phyloP scores from a whole-genome alignment of 495 filamentous ascomycete species.

The Trichoderma reesei region DNA sequence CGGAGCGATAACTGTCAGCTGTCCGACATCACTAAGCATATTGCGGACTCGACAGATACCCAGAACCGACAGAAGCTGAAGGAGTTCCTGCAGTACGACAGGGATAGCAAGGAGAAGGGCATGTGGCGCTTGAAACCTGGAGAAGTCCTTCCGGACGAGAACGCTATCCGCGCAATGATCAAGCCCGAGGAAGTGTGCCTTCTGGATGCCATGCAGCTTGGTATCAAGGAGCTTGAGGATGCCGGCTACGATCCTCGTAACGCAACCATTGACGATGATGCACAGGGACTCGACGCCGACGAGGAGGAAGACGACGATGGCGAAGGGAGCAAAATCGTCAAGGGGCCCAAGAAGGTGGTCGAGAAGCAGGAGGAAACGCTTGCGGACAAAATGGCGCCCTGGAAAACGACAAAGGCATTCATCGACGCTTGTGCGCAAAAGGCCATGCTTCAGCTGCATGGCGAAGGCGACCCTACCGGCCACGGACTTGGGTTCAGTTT shows the following conservation, averaged over 20 bases:
- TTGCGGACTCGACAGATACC: constrained; percentile 82
- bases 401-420: constrained; percentile 92
- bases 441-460: constrained; percentile 91
- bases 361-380: constrained; percentile 56
- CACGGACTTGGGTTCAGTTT: constrained; percentile 91
- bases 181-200: constrained; percentile 92
- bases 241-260: constrained; percentile 62
- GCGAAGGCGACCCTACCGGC: constrained; percentile 90
- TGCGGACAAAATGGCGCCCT: constrained; percentile 69
- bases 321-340: constrained; percentile 25
- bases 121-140: constrained; percentile 62
- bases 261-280: constrained; percentile 46
- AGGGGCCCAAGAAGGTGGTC: constrained; percentile 1
- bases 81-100: constrained; percentile 85
- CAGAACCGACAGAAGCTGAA: constrained; percentile 94
- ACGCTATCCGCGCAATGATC: constrained; percentile 71
- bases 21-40: constrained; percentile 74
- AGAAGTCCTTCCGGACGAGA: constrained; percentile 65
- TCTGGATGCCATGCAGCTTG: constrained; percentile 94
- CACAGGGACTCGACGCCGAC: constrained; percentile 10
- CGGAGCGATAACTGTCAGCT: constrained; percentile 63
- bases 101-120: constrained; percentile 55
- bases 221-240: constrained; percentile 70
- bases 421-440: constrained; percentile 87
- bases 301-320: constrained; percentile 39